Percentiles rank a stretch among this genome's conserved stretches.
phyloP scores from a whole-genome alignment of 805 yeast species.

The Torulaspora microellipsoides region DNA sequence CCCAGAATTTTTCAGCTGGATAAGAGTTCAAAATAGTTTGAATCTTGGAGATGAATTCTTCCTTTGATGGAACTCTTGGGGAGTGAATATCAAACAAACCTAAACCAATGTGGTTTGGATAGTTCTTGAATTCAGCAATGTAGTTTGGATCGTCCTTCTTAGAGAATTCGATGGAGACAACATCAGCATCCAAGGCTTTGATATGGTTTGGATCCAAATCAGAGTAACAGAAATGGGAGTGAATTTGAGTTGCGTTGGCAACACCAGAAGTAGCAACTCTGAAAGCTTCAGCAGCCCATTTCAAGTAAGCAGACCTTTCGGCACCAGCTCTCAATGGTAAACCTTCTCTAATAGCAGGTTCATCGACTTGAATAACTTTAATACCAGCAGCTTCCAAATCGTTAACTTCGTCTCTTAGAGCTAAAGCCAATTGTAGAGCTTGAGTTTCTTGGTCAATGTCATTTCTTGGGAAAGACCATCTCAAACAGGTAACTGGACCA shows the following conservation, averaged over 20 bases:
- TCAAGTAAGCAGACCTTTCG: slow-evolving; percentile 92
- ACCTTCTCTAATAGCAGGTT: slow-evolving; percentile 99
- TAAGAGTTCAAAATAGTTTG: slow-evolving; percentile 91
- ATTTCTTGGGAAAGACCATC: slow-evolving; percentile 99
- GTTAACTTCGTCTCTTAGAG: slow-evolving; percentile 96
- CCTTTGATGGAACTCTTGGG: slow-evolving; percentile 98
- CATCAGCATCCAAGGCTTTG: slow-evolving; percentile 99
- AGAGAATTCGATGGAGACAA: slow-evolving; percentile 98
- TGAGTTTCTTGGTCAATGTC: slow-evolving; percentile 90
- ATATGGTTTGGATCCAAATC: slow-evolving; percentile 99
- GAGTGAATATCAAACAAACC: slow-evolving; percentile 99
- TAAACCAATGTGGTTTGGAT: slow-evolving; percentile 99
- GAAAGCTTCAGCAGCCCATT: slow-evolving; percentile 99
- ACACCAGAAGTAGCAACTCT: slow-evolving; percentile 99
- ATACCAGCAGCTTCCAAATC: slow-evolving; percentile 99
- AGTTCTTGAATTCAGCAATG: slow-evolving; percentile 94
- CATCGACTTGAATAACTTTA: slow-evolving; percentile 97
- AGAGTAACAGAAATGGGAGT: slow-evolving; percentile 99
- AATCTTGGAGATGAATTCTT: slow-evolving; percentile 92
- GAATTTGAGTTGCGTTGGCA: slow-evolving; percentile 90
- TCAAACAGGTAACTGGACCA: slow-evolving; percentile 98
- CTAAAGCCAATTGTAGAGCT: slow-evolving; percentile 94
- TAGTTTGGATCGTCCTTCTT: slow-evolving; percentile 99
- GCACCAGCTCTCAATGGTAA: slow-evolving; percentile 97
- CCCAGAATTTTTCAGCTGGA: slow-evolving; percentile 99